phyloP scores from a whole-genome alignment of 73 alveolate species.

The Paramecium sonneborni region DNA sequence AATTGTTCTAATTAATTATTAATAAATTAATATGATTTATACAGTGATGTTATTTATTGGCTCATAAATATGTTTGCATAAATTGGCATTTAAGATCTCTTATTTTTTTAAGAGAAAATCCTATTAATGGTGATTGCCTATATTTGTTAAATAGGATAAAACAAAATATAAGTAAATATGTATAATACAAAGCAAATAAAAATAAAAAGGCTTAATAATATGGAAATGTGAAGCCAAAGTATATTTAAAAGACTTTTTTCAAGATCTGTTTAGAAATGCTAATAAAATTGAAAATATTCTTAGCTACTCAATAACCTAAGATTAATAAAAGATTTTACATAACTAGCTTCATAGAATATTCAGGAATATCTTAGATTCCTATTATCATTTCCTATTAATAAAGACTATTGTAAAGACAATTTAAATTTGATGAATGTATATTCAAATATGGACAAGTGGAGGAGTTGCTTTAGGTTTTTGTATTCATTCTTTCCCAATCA shows the following conservation, averaged over 20 bases:
- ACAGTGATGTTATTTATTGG: background rate
- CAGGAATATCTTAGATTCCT: background rate
- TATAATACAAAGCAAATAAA: background rate
- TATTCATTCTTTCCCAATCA: background rate
- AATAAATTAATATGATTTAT: background rate
- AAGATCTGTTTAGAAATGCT: background rate
- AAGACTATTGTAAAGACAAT: background rate
- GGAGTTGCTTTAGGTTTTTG: background rate
- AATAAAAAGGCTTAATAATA: background rate
- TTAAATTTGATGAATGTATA: background rate
- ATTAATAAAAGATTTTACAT: background rate
- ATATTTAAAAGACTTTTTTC: background rate
- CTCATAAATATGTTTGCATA: background rate
- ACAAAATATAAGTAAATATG: background rate
- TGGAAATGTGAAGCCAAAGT: background rate
- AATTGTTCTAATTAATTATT: background rate
- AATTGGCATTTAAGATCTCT: background rate
- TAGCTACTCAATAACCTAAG: background rate
- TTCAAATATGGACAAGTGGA: background rate
- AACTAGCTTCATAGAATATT: background rate
- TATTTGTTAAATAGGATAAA: background rate
- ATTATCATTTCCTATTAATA: background rate
- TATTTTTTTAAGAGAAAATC: background rate
- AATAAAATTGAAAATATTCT: background rate
- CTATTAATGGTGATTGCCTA: background rate